These are phyloP conservation scores for Fragilaria radians DNA, from an alignment of 108 stramenopile species.

Conservation along the genomic window DNA sequence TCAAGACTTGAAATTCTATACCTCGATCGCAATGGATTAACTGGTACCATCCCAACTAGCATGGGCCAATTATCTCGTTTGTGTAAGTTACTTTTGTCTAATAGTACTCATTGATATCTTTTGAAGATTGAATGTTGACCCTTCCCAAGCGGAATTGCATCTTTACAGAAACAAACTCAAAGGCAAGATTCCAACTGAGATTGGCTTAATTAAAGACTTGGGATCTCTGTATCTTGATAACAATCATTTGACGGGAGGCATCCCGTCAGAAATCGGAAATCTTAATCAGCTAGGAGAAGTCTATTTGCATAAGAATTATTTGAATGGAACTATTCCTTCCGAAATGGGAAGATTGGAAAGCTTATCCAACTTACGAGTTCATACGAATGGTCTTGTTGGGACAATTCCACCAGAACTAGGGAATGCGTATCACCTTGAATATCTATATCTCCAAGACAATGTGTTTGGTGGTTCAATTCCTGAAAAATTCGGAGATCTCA, in stretches of 20 bases:
- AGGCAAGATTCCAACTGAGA: conserved; percentile 13
- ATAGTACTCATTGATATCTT: no score
- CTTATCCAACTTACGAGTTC: background rate
- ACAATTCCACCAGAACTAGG: background rate
- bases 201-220: conserved; percentile 11
- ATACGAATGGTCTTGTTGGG: background rate
- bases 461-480: conserved; percentile 20
- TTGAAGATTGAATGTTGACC: no score
- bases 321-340: conserved; percentile 5
- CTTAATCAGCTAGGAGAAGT: background rate
- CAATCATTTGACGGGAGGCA: conserved; percentile 10
- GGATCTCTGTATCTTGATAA: conserved; percentile 3
- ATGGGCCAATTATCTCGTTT: conserved; percentile 10
- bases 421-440: conserved; percentile 20
- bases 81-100: no score
- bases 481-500: background rate
- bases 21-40: conserved; percentile 13
- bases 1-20: background rate
- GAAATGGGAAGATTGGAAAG: background rate
- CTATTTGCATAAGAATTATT: background rate
- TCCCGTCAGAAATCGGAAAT: conserved; percentile 3
- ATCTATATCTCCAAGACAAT: conserved; percentile 33
- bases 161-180: conserved; percentile 12
- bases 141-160: background rate
- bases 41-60: conserved; percentile 28